These are phyloP conservation scores for Cadophora luteo-olivacea DNA, from an alignment of 2,329 filamentous ascomycete genomes.

Conservation along the genomic window DNA sequence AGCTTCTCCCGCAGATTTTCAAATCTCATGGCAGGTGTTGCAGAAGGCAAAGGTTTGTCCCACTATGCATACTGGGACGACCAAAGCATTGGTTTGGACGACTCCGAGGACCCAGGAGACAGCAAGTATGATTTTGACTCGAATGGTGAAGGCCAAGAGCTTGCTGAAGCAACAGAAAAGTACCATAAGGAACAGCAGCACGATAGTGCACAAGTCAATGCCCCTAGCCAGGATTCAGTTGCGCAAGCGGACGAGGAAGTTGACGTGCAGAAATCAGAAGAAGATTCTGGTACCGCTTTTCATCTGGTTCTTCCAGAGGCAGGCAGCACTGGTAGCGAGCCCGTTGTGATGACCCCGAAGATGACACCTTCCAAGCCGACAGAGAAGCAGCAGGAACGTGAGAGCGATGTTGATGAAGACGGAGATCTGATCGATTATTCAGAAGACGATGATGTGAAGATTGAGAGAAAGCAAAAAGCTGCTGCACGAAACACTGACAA, in stretches of 20 bases:
- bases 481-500: conserved; percentile 24
- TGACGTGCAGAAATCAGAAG: background rate
- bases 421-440: conserved; percentile 57
- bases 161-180: conserved; percentile 2
- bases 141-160: background rate
- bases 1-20: conserved; percentile 59
- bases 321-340: background rate
- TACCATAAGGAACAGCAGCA: conserved; percentile 15
- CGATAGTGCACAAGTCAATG: conserved; percentile 2
- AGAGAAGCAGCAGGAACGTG: background rate
- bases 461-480: conserved; percentile 24
- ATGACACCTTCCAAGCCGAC: background rate
- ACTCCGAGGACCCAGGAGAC: conserved; percentile 28
- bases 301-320: background rate
- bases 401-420: conserved; percentile 39
- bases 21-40: conserved; percentile 57
- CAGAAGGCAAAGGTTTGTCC: conserved; percentile 58
- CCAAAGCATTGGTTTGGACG: conserved; percentile 35
- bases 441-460: conserved; percentile 49
- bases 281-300: background rate
- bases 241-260: background rate
- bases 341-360: background rate
- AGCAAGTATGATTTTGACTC: conserved; percentile 14
- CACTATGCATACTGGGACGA: conserved; percentile 39
- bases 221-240: background rate